Evolutionary conservation across 306 rosid genomes (phyloP).

Genomic region (Dryas drummondii): DNA sequence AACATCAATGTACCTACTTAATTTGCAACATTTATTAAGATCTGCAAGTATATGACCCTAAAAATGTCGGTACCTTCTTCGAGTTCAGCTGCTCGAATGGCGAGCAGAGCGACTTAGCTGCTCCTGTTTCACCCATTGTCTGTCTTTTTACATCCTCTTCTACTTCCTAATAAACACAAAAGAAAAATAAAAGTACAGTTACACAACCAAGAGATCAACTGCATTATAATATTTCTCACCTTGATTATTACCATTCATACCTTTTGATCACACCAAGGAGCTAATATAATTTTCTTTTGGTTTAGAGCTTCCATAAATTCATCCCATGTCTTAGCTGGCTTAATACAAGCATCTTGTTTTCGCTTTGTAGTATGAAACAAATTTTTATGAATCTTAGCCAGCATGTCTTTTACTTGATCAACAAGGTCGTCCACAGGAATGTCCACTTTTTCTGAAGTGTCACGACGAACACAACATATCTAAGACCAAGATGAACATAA

Average conservation of each 20-base stretch:
- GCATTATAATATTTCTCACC: neutral
- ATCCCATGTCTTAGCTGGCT: constrained; percentile 66
- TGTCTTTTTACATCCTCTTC: constrained; percentile 85
- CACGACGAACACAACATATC: constrained; percentile 86
- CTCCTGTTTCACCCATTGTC: constrained; percentile 95
- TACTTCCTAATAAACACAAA: constrained; percentile 53
- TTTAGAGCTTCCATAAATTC: constrained; percentile 72
- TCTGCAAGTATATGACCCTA: no score
- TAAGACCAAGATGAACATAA: constrained; percentile 23
- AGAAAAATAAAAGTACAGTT: neutral
- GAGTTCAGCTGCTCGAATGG: constrained; percentile 93
- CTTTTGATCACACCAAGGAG: constrained; percentile 98
- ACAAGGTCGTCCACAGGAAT: constrained; percentile 56
- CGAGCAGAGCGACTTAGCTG: constrained; percentile 80
- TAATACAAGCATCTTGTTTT: constrained; percentile 74
- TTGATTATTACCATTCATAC: constrained; percentile 27
- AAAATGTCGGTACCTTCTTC: constrained; percentile 63
- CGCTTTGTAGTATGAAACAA: constrained; percentile 71
- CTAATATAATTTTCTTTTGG: constrained; percentile 75
- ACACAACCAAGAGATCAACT: no score
- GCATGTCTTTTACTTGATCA: constrained; percentile 54
- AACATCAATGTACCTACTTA: constrained; percentile 8
- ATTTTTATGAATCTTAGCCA: constrained; percentile 62
- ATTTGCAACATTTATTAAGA: neutral
- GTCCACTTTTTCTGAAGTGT: constrained; percentile 63